Evolutionary conservation across 192 early-diverging fungal genomes (phyloP).

Genomic region (Coemansia guatemalensis): DNA sequence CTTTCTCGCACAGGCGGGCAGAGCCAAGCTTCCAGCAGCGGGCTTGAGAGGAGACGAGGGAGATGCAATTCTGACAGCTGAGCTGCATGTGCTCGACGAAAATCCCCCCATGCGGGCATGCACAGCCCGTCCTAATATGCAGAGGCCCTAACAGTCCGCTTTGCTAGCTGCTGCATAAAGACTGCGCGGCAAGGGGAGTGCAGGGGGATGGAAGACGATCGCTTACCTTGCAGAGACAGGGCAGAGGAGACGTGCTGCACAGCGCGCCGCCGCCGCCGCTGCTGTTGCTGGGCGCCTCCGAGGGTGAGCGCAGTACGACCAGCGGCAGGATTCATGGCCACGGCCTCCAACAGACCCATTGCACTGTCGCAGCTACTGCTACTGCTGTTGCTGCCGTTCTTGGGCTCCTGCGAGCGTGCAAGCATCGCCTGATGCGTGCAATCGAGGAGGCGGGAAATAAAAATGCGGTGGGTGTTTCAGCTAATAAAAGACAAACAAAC

Average conservation of each 20-base stretch:
- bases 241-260: conserved; percentile 23
- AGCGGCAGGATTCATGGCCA: conserved; percentile 22
- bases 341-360: conserved; percentile 27
- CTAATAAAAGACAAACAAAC: not conserved
- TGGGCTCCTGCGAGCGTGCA: conserved; percentile 16
- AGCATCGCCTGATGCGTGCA: conserved; percentile 18
- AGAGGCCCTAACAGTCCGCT: not conserved
- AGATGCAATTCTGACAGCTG: no score
- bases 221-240: conserved; percentile 26
- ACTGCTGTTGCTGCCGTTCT: not conserved
- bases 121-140: not conserved
- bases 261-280: conserved; percentile 27
- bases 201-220: not conserved
- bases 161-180: not conserved
- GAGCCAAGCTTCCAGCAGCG: no score
- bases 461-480: not conserved
- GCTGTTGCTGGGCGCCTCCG: conserved; percentile 19
- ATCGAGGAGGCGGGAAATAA: not conserved
- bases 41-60: no score
- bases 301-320: conserved; percentile 6
- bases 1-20: no score
- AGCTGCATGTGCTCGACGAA: no score
- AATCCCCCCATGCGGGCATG: no score
- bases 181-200: not conserved
- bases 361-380: not conserved